Evolutionary conservation across 192 early-diverging fungal species (phyloP).

Genomic region (Dissophora globulifera): DNA sequence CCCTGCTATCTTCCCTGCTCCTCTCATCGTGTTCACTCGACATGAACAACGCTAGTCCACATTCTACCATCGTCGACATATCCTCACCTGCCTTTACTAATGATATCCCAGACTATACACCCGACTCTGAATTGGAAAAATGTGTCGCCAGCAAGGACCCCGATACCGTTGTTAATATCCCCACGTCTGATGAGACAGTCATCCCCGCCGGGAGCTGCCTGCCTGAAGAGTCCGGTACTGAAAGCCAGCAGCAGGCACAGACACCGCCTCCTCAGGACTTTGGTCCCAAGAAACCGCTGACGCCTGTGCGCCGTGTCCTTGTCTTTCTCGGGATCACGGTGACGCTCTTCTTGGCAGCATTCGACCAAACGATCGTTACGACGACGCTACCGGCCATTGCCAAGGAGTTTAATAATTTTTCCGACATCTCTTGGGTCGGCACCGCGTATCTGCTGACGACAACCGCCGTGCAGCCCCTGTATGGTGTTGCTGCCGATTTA

Average conservation of each 20-base stretch:
- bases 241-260: too few relatives aligned
- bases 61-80: too few relatives aligned
- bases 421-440: slow-evolving; percentile 83
- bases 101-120: too few relatives aligned
- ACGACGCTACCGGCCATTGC: slow-evolving; percentile 66
- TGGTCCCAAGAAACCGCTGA: slow-evolving; percentile 37
- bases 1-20: too few relatives aligned
- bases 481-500: slow-evolving; percentile 38
- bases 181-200: background rate
- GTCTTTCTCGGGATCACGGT: slow-evolving; percentile 45
- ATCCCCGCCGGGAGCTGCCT: background rate
- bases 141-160: background rate
- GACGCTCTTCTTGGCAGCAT: slow-evolving; percentile 62
- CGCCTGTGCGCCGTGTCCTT: slow-evolving; percentile 18
- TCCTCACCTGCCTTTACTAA: too few relatives aligned
- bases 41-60: too few relatives aligned
- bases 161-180: background rate
- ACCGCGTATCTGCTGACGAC: slow-evolving; percentile 70
- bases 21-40: too few relatives aligned
- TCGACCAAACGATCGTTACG: slow-evolving; percentile 71
- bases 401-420: slow-evolving; percentile 64
- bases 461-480: slow-evolving; percentile 38
- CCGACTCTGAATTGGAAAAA: background rate
- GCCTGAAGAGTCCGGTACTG: too few relatives aligned
- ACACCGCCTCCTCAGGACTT: slow-evolving; percentile 16